Evolutionary conservation across 768 basidiomycete species (phyloP).

Genomic region (Bullera alba): DNA sequence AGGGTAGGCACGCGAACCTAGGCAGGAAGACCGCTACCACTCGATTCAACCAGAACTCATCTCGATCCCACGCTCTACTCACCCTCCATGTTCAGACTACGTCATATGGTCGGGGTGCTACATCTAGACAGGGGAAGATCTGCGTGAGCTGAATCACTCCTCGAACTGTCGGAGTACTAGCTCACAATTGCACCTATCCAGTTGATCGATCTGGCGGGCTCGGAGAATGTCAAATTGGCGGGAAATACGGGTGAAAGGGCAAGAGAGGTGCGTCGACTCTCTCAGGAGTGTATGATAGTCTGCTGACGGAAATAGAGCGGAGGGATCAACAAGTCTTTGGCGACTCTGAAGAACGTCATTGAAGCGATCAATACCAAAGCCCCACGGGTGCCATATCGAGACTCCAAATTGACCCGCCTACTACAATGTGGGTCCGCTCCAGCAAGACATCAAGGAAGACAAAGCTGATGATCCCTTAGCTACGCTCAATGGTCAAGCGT

Average conservation of each 20-base stretch:
- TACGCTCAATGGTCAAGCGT: constrained; percentile 72
- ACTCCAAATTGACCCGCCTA: constrained; percentile 80
- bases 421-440: constrained; percentile 54
- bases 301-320: constrained; percentile 49
- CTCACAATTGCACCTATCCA: constrained; percentile 13
- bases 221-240: constrained; percentile 82
- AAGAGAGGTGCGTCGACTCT: constrained; percentile 53
- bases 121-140: constrained; percentile 9
- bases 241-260: constrained; percentile 81
- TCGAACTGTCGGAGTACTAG: background rate
- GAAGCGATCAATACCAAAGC: constrained; percentile 58
- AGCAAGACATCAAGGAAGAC: too few species aligned
- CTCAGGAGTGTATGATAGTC: background rate
- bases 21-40: constrained; percentile 73
- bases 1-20: background rate
- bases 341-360: constrained; percentile 79
- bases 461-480: constrained; percentile 49
- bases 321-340: constrained; percentile 83
- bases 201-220: constrained; percentile 82
- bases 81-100: constrained; percentile 56
- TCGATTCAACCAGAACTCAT: constrained; percentile 73
- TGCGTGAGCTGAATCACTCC: constrained; percentile 9
- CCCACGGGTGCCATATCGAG: constrained; percentile 77
- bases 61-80: constrained; percentile 80
- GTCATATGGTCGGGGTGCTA: constrained; percentile 1